Evolutionary conservation across 768 basidiomycete genomes (phyloP).

Genomic region (Collybia mongolica): DNA sequence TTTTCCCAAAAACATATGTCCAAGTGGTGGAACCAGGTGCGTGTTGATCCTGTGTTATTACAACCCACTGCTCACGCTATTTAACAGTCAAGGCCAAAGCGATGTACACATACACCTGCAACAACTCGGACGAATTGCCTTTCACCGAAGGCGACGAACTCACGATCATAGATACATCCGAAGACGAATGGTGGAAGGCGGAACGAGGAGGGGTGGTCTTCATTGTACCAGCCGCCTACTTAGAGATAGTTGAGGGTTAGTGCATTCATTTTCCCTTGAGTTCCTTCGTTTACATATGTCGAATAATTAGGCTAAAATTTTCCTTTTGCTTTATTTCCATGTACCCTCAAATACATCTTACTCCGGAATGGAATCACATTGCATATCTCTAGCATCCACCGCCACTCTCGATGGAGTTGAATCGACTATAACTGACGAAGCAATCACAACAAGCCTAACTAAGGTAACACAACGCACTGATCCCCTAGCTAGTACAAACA

Average conservation of each 20-base stretch:
- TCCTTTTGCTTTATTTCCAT: constrained; percentile 51
- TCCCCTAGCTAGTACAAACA: neutral
- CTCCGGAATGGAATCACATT: constrained; percentile 24
- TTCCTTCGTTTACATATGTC: constrained; percentile 55
- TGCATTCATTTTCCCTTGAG: constrained; percentile 54
- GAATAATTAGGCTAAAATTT: constrained; percentile 80
- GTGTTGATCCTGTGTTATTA: constrained; percentile 21
- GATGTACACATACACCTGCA: constrained; percentile 72
- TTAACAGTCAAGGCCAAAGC: constrained; percentile 68
- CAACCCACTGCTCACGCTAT: constrained; percentile 4
- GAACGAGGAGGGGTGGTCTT: constrained; percentile 84
- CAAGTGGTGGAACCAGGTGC: constrained; percentile 67
- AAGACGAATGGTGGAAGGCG: constrained; percentile 95
- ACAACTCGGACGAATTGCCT: constrained; percentile 77
- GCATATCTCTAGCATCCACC: constrained; percentile 7
- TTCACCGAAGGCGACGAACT: constrained; percentile 81
- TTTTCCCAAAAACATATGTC: constrained; percentile 91
- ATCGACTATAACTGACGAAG: constrained; percentile 3
- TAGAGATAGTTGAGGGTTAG: constrained; percentile 91
- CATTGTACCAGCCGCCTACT: constrained; percentile 89
- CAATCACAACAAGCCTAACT: neutral
- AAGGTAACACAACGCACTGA: neutral
- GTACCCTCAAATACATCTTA: constrained; percentile 39
- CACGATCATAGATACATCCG: constrained; percentile 77
- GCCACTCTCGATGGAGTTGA: neutral